phyloP scores from a whole-genome alignment of 2,329 filamentous ascomycete genomes.

The Botrytis aclada region DNA sequence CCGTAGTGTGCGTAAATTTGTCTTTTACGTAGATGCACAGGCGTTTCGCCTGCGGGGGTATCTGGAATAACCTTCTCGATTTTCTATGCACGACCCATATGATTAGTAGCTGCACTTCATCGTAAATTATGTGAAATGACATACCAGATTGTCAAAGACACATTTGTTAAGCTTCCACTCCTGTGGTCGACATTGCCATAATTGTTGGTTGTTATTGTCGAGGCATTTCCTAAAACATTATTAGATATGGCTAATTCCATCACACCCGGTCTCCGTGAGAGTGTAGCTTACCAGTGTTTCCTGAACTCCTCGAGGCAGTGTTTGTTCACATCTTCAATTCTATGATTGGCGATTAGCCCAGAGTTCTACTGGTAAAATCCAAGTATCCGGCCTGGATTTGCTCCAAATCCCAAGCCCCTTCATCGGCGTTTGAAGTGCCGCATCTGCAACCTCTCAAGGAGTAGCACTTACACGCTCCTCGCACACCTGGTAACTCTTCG shows the following conservation, averaged over 20 bases:
- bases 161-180: conserved; percentile 94
- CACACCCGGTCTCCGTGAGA: neutral
- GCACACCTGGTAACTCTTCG: conserved; percentile 95
- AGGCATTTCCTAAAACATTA: conserved; percentile 65
- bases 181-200: conserved; percentile 87
- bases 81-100: conserved; percentile 50
- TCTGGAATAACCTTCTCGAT: conserved; percentile 79
- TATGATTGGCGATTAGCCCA: conserved; percentile 40
- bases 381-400: neutral
- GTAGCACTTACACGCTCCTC: conserved; percentile 77
- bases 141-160: conserved; percentile 91
- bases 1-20: conserved; percentile 47
- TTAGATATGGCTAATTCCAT: neutral
- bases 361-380: neutral
- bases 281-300: conserved; percentile 61
- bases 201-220: conserved; percentile 95
- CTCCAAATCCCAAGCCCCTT: conserved; percentile 9
- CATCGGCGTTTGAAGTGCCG: conserved; percentile 15
- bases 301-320: conserved; percentile 89
- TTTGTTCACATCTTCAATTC: conserved; percentile 93
- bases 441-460: neutral
- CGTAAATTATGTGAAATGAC: conserved; percentile 38
- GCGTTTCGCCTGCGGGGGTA: conserved; percentile 64
- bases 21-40: conserved; percentile 68
- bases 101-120: neutral